Base-by-base conservation (phyloP, 768 basidiomycete species). In the Boletellus sp. region DNA sequence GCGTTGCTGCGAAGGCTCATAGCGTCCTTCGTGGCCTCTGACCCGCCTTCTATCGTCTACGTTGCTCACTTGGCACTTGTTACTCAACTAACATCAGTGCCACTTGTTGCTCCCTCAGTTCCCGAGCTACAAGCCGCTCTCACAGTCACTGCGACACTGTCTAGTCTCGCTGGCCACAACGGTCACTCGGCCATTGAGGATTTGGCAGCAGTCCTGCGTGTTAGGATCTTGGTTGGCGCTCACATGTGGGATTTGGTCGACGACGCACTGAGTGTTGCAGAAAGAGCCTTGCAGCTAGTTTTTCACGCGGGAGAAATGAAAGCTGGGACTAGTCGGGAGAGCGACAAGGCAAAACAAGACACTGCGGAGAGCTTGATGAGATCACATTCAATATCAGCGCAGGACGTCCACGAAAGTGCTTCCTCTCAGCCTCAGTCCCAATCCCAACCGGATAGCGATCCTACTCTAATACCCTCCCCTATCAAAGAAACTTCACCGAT, bases 1-100 rank as follows among this genome's bases (percentile, higher is more conserved):
- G 79, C 76, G 12, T 70, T 79, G 15, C 67, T 89, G 34, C 78
- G 78, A 24, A 78, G 79, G 31, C 72, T 84, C 9, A 61, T 83
- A 19, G 62, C 70, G 2, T 77, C 77, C n/a, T 61, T 78, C 34
- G 42, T 63, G 16, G 66, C 76, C 4, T 65, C 71, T 9, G 78
- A 83, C 52, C 74, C 81, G 1, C 78, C 80, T 5, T 75, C 80
- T 24, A 57, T 78, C 35, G 57, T 78, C 5, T 86, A 87, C 53
- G 59, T 69, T 9, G 72, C 79, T 1, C 78, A 87, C 51, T 72
- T 87, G 26, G 73, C 78, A 12, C 71, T 79, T 37, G 78, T 87
- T 40, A 68, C 74, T 0, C 66, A 74, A 13, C 61, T 76, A 24
- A 72, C 71, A 45, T 63, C 63, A 4, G 24, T 56, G 1, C 38